Conservation (phyloP, 805 yeast species). For the Ogataea trehalophila region DNA sequence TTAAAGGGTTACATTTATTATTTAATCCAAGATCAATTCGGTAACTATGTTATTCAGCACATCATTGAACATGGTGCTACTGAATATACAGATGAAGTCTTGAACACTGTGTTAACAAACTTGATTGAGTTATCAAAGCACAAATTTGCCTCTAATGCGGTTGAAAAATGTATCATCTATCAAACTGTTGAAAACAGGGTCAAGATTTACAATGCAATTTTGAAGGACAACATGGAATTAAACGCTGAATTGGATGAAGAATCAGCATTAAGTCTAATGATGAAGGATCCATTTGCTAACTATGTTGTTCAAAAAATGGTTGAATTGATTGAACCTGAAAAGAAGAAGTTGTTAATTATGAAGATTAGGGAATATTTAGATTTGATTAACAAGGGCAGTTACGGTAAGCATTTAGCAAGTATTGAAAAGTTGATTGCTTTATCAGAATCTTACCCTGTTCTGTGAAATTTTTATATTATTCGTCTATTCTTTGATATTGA, state of each 20-base stretch:
- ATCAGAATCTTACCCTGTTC: slow-evolving; percentile 37
- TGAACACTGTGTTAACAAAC: slow-evolving; percentile 59
- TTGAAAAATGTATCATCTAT: slow-evolving; percentile 83
- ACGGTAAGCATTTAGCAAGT: slow-evolving; percentile 80
- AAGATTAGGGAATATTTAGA: slow-evolving; percentile 79
- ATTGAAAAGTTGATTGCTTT: slow-evolving; percentile 67
- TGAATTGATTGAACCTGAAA: slow-evolving; percentile 68
- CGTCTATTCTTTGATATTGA: background rate
- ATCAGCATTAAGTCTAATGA: slow-evolving; percentile 80
- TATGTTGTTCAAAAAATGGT: slow-evolving; percentile 94
- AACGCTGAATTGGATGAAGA: slow-evolving; percentile 50
- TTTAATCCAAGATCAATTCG: slow-evolving; percentile 92
- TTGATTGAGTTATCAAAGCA: slow-evolving; percentile 81
- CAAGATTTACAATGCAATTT: slow-evolving; percentile 60
- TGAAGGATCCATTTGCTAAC: slow-evolving; percentile 97
- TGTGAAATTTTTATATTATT: background rate
- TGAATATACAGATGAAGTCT: slow-evolving; percentile 52
- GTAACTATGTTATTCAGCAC: slow-evolving; percentile 96
- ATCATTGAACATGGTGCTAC: slow-evolving; percentile 78
- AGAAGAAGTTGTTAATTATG: slow-evolving; percentile 63
- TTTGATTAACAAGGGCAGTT: slow-evolving; percentile 60
- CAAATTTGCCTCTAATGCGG: slow-evolving; percentile 96
- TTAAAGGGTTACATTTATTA: slow-evolving; percentile 66
- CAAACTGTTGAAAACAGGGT: slow-evolving; percentile 62
- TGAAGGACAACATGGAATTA: slow-evolving; percentile 43